Evolutionary conservation across 805 yeast species (phyloP).

Genomic region (Candida oleophila): DNA sequence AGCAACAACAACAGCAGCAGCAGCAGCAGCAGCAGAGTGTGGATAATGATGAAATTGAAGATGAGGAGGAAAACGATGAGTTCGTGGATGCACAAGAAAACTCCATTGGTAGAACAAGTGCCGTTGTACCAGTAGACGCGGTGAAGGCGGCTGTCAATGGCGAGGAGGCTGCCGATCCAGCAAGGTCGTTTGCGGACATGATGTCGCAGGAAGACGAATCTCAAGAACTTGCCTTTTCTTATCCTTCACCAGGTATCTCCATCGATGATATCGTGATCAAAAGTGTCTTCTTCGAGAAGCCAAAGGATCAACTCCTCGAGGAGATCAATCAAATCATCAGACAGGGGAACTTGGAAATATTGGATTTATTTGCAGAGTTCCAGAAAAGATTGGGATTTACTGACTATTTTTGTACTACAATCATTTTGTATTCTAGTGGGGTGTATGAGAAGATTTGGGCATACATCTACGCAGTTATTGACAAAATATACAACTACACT

Average conservation of each 20-base stretch:
- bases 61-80: conserved; percentile 5
- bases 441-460: conserved; percentile 10
- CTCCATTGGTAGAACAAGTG: background rate
- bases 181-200: background rate
- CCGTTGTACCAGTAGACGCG: background rate
- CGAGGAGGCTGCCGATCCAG: background rate
- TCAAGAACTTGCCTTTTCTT: conserved; percentile 2
- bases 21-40: background rate
- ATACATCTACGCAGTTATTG: conserved; percentile 8
- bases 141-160: background rate
- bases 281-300: background rate
- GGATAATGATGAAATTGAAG: conserved; percentile 1
- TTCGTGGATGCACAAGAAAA: conserved; percentile 9
- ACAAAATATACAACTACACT: conserved; percentile 3
- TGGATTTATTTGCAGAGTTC: conserved; percentile 7
- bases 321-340: conserved; percentile 2
- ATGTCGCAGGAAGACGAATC: background rate
- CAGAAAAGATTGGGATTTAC: conserved; percentile 16
- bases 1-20: background rate
- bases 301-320: background rate
- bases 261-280: background rate
- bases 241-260: background rate
- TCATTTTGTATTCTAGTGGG: conserved; percentile 14
- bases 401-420: conserved; percentile 16
- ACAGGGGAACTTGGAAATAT: conserved; percentile 1